Evolutionary conservation across 768 basidiomycete genomes (phyloP).

Genomic region (Rhodosporidiobolus sp.): DNA sequence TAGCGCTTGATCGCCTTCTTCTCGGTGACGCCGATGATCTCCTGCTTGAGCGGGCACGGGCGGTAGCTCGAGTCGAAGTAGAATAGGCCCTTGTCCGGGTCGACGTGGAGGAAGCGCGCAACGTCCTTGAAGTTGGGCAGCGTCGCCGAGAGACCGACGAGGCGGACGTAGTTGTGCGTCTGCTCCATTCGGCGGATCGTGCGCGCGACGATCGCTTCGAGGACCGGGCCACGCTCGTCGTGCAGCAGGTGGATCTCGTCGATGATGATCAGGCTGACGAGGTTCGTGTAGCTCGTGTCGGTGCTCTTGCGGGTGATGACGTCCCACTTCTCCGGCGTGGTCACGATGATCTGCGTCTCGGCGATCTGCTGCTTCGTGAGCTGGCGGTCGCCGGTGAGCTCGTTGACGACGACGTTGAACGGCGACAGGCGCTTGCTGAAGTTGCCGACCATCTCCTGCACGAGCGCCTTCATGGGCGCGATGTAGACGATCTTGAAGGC

Average conservation of each 20-base stretch:
- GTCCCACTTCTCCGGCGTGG: constrained; percentile 99
- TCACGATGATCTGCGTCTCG: constrained; percentile 96
- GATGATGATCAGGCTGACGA: constrained; percentile 92
- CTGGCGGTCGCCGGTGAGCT: constrained; percentile 94
- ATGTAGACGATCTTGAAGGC: constrained; percentile 96
- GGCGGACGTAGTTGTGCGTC: constrained; percentile 83
- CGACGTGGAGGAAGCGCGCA: constrained; percentile 92
- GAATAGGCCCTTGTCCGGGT: constrained; percentile 85
- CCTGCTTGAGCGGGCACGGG: constrained; percentile 91
- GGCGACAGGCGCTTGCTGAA: constrained; percentile 70
- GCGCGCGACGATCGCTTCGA: constrained; percentile 84
- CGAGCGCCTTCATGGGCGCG: constrained; percentile 98
- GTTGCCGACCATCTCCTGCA: constrained; percentile 97
- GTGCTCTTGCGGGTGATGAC: constrained; percentile 98
- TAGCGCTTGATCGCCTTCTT: constrained; percentile 99
- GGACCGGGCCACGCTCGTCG: constrained; percentile 94
- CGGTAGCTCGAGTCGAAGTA: constrained; percentile 94
- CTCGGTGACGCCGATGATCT: constrained; percentile 96
- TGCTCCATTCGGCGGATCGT: constrained; percentile 93
- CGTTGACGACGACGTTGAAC: constrained; percentile 80
- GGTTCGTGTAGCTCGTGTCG: constrained; percentile 92
- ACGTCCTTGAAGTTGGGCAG: constrained; percentile 99
- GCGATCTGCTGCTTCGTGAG: constrained; percentile 97
- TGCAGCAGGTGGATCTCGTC: constrained; percentile 97
- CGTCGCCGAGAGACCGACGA: constrained; percentile 93